Percentiles rank a stretch among this genome's conserved stretches.
Evolutionary conservation across 768 basidiomycete genomes (phyloP).

Genomic region (Leucogyrophana mollusca): DNA sequence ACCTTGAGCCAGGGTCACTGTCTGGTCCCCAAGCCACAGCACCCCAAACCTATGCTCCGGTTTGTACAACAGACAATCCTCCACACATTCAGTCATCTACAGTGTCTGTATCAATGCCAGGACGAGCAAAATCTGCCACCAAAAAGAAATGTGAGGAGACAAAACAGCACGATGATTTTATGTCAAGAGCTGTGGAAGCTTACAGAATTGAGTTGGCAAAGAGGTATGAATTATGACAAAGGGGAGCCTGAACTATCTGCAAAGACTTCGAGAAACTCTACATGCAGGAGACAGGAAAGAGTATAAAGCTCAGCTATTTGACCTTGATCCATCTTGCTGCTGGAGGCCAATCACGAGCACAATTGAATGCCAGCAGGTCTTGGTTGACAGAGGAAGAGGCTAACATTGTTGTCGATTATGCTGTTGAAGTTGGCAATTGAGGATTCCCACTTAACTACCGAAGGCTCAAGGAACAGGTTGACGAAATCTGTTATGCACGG

Average conservation of each 20-base stretch:
- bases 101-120: too few species aligned
- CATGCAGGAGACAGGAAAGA: conserved; percentile 11
- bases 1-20: too few species aligned
- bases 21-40: too few species aligned
- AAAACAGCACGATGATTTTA: conserved; percentile 16
- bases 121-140: conserved; percentile 9
- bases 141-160: conserved; percentile 12
- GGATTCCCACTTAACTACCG: conserved; percentile 36
- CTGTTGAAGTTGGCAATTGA: conserved; percentile 23
- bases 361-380: conserved; percentile 25
- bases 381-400: conserved; percentile 31
- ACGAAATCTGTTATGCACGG: conserved; percentile 26
- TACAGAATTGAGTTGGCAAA: conserved; percentile 6
- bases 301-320: conserved; percentile 10
- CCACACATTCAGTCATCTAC: too few species aligned
- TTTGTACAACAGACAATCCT: too few species aligned
- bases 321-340: conserved; percentile 15
- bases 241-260: conserved; percentile 10
- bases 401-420: conserved; percentile 27
- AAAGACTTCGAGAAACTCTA: conserved; percentile 10
- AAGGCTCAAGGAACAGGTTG: conserved; percentile 32
- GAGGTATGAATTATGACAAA: background rate
- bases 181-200: conserved; percentile 5
- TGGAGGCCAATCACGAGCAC: conserved; percentile 16
- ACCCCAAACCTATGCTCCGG: too few species aligned